phyloP scores from a whole-genome alignment of 2,329 filamentous ascomycete species.

The Fusarium torulosum region DNA sequence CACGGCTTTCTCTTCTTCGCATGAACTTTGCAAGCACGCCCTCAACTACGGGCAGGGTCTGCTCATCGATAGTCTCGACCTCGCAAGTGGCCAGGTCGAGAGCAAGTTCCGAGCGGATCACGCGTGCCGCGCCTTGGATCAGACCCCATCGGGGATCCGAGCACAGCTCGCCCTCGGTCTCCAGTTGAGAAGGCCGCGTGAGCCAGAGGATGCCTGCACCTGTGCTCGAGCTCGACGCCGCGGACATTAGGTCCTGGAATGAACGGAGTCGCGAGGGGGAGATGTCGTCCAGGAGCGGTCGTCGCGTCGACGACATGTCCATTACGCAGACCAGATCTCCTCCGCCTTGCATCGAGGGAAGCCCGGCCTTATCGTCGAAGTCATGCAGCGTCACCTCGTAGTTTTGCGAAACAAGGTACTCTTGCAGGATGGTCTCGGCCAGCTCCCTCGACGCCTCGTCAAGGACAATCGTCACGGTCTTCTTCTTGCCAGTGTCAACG shows the following conservation, averaged over 20 bases:
- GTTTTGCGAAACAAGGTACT: conserved; percentile 6
- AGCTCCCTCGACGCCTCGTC: conserved; percentile 7
- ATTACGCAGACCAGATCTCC: conserved; percentile 10
- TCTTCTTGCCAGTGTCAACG: conserved; percentile 7
- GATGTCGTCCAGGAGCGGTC: conserved; percentile 9
- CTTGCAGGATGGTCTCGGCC: conserved; percentile 3
- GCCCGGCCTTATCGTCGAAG: conserved; percentile 1
- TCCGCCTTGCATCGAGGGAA: conserved; percentile 9
- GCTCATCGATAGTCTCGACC: conserved; percentile 3
- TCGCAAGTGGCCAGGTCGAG: conserved; percentile 11
- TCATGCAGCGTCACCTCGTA: conserved; percentile 13
- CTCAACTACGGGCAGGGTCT: conserved; percentile 3
- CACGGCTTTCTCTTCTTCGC: conserved; percentile 3
- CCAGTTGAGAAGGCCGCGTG: conserved; percentile 8
- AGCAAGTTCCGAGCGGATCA: conserved; percentile 8
- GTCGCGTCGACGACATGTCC: conserved; percentile 9
- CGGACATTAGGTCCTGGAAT: conserved; percentile 10
- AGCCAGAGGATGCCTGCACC: conserved; percentile 13
- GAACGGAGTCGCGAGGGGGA: conserved; percentile 7
- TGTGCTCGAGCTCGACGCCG: conserved; percentile 6
- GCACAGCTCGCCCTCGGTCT: conserved; percentile 5
- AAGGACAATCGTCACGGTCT: conserved; percentile 10
- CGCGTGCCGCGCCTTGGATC: conserved; percentile 6
- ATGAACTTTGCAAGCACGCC: conserved; percentile 15
- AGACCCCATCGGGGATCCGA: conserved; percentile 12